Evolutionary conservation across 2,329 filamentous ascomycete genomes (phyloP).

Genomic region (Aureobasidium sp.): DNA sequence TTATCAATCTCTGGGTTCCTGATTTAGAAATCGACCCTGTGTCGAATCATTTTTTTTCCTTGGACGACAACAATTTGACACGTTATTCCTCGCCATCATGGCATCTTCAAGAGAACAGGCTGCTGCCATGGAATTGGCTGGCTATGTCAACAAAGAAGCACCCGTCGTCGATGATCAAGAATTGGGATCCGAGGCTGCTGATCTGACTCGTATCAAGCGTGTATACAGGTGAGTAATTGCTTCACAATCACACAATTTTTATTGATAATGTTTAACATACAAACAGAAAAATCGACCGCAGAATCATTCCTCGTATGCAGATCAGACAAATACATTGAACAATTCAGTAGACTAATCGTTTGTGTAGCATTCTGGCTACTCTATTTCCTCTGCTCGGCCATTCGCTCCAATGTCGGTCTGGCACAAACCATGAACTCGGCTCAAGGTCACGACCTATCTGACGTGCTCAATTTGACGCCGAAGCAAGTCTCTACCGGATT

Average conservation of each 20-base stretch:
- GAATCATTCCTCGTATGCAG: conserved; percentile 26
- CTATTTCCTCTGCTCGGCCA: conserved; percentile 88
- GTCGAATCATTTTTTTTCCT: neutral
- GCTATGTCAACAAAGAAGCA: neutral
- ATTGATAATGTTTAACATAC: neutral
- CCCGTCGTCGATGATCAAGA: conserved; percentile 13
- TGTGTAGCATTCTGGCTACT: conserved; percentile 71
- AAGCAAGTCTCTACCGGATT: conserved; percentile 78
- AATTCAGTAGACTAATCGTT: too few relatives aligned
- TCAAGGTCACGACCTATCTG: conserved; percentile 65
- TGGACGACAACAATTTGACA: neutral
- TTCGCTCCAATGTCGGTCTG: conserved; percentile 84
- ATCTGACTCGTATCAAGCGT: conserved; percentile 16
- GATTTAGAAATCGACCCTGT: neutral
- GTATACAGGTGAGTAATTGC: conserved; percentile 15
- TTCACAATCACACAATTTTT: neutral
- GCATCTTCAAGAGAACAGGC: neutral
- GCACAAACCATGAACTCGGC: conserved; percentile 86
- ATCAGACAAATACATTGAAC: too few relatives aligned
- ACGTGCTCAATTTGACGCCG: conserved; percentile 59
- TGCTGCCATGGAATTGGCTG: conserved; percentile 6
- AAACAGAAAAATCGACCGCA: conserved; percentile 23
- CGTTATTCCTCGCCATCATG: neutral
- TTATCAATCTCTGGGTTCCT: conserved; percentile 9
- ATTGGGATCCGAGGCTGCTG: conserved; percentile 5